Conservation (phyloP, 2,329 filamentous ascomycete genomes). For the Microdochium bolleyi region DNA sequence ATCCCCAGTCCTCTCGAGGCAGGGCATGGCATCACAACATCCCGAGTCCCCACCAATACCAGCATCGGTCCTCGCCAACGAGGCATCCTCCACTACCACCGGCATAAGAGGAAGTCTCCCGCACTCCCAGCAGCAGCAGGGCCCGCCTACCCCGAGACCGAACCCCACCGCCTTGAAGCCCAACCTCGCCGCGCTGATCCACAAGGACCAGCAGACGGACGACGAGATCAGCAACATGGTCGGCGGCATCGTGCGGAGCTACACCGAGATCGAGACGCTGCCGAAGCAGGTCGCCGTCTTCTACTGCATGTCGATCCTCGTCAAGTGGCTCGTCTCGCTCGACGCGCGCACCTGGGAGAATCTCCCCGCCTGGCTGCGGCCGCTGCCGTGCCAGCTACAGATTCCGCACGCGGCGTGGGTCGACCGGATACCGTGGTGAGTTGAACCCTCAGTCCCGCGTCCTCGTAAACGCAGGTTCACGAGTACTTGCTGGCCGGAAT, state of each 20-base stretch:
- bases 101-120: no score
- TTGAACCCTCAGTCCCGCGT: background rate
- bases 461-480: background rate
- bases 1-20: no score
- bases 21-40: no score
- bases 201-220: conserved; percentile 11
- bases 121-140: no score
- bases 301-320: conserved; percentile 16
- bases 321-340: conserved; percentile 19
- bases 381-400: conserved; percentile 15
- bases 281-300: conserved; percentile 21
- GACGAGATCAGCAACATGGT: conserved; percentile 23
- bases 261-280: conserved; percentile 19
- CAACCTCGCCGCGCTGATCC: conserved; percentile 14
- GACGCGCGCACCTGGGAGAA: conserved; percentile 20
- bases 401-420: conserved; percentile 20
- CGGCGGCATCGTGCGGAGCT: conserved; percentile 19
- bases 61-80: no score
- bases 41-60: no score
- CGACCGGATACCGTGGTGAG: conserved; percentile 20
- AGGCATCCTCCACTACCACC: no score
- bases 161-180: conserved; percentile 8
- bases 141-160: conserved; percentile 2
- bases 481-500: background rate
- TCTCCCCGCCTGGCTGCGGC: conserved; percentile 19